phyloP scores from a whole-genome alignment of 257 asterid species.

The Scutellaria galericulata region DNA sequence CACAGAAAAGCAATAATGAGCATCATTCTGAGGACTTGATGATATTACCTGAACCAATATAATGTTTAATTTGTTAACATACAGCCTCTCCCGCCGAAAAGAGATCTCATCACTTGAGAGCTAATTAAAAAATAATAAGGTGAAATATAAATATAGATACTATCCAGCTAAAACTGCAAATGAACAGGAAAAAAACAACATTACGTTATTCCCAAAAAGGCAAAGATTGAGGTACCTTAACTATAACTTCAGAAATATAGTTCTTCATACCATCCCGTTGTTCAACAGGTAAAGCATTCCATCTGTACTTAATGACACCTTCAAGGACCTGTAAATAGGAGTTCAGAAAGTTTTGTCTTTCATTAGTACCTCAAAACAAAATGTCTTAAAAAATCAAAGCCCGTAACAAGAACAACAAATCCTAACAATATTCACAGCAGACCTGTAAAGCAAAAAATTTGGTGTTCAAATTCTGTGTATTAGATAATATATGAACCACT shows the following conservation, averaged over 20 bases:
- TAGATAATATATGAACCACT: constrained; percentile 94
- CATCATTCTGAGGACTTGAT: constrained; percentile 3
- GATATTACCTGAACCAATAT: constrained; percentile 88
- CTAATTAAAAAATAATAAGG: constrained; percentile 43
- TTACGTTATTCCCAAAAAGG: constrained; percentile 1
- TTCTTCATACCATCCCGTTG: constrained; percentile 99
- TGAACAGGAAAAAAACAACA: constrained; percentile 7
- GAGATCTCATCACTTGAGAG: constrained; percentile 94
- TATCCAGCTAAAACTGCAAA: constrained; percentile 2
- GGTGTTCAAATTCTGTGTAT: constrained; percentile 77
- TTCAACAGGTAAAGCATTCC: constrained; percentile 97
- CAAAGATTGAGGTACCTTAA: constrained; percentile 58
- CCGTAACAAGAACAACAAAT: constrained; percentile 1
- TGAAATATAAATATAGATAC: constrained; percentile 27
- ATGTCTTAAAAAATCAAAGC: constrained; percentile 20
- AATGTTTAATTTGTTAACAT: constrained; percentile 84
- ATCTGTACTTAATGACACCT: constrained; percentile 96
- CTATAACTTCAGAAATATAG: constrained; percentile 97
- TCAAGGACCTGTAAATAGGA: constrained; percentile 75
- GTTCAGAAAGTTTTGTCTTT: constrained; percentile 30
- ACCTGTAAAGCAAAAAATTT: constrained; percentile 97
- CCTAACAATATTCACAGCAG: constrained; percentile 41
- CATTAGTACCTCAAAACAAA: constrained; percentile 31
- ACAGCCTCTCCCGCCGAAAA: constrained; percentile 88
- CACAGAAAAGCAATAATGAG: constrained; percentile 19